These are phyloP conservation scores for Cyamopsis tetragonoloba DNA, from an alignment of 306 rosid genomes.

Conservation along the genomic window DNA sequence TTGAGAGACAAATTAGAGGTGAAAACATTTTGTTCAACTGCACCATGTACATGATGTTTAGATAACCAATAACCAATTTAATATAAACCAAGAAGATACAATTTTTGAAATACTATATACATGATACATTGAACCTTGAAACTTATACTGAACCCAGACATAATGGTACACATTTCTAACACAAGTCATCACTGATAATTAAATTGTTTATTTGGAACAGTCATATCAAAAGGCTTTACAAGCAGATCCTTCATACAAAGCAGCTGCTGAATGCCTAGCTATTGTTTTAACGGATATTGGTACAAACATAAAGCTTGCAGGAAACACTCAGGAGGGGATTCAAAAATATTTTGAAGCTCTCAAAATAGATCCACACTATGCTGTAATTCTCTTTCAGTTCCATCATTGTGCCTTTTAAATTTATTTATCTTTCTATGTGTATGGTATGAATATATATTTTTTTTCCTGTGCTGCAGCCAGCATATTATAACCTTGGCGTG, in stretches of 20 bases:
- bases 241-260: conserved; percentile 79
- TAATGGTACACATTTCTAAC: background rate
- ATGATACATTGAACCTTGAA: background rate
- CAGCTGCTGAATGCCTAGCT: conserved; percentile 92
- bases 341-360: conserved; percentile 97
- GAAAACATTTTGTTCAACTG: background rate
- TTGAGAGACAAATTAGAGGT: background rate
- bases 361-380: conserved; percentile 87
- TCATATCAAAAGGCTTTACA: conserved; percentile 88
- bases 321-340: conserved; percentile 93
- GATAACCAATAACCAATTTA: too few relatives aligned
- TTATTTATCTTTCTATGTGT: conserved; percentile 2
- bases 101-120: conserved; percentile 8
- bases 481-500: conserved; percentile 97
- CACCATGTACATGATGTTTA: too few relatives aligned
- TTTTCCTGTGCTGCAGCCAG: conserved; percentile 63
- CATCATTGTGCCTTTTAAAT: background rate
- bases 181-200: background rate
- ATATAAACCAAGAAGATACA: background rate
- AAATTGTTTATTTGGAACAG: conserved; percentile 52
- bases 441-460: conserved; percentile 1
- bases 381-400: conserved; percentile 54
- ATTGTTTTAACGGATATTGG: conserved; percentile 98
- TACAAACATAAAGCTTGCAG: conserved; percentile 95
- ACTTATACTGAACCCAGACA: background rate